Evolutionary conservation across 176 grass and related monocot species (phyloP), one percentile per base, ranked within the genome.

Genomic region (Guadua angustifolia): DNA sequence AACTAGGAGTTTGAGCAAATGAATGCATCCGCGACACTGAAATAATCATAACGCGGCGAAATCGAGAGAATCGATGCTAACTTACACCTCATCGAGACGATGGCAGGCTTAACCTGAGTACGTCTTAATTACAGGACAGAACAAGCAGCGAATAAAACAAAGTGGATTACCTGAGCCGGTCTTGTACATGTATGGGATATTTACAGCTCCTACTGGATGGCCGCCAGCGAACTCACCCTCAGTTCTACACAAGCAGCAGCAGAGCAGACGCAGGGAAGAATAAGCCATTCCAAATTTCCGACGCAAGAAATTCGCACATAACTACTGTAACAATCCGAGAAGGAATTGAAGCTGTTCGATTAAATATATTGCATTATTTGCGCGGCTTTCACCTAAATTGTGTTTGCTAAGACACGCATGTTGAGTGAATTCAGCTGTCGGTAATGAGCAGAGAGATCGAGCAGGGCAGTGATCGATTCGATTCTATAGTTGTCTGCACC

Each of bases 161-260:
- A 14, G 45, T 33, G 49, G 7, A 36, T 73, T 91, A 94, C 92
- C 94, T 89, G 95, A 92, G 13, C 75, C 92, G 26, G 82, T 66
- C 33, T 71, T 94, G 71, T 91, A 17, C 90, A 97, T 83, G 52
- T 94, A 97, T 22, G 95, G 86, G 18, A 97, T 49, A 69, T 97
- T 97, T 24, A 89, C 79, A 29, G 95, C 92, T 72, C 87, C 89
- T n/a, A 66, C 67, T 3, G 95, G 82, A 86, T 94, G 92, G 2
- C 95, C 84, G 0, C 84, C 74, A 6, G 53, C 83, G 62, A 97
- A 94, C 70, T 94, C 92, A 25, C 88, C 89, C 35, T 87, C 84
- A 0, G 90, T 90, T 73, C 95, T 97, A 74, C 71, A 69, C 9
- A 12, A 56, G 18, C 2, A 57, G 9, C 36, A 42, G 46, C 46